phyloP scores from a whole-genome alignment of 2,329 filamentous ascomycete species.

The Colletotrichum cereale region DNA sequence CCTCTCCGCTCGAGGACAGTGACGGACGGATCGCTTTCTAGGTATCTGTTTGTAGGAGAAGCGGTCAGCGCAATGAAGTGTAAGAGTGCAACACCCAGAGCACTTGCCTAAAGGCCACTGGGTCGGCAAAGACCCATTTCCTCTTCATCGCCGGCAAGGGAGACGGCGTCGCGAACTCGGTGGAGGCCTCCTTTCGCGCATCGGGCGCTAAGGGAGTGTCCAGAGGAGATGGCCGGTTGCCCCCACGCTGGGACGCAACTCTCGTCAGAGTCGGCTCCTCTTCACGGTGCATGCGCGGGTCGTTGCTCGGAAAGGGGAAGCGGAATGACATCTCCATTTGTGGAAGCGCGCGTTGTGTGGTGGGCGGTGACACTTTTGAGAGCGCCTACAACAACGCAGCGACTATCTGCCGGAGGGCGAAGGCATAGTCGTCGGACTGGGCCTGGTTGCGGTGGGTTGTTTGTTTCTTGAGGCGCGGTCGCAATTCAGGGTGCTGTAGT shows the following conservation, averaged over 20 bases:
- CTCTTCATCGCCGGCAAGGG: slow-evolving; percentile 52
- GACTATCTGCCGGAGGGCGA: slow-evolving; percentile 28
- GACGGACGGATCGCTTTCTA: slow-evolving; percentile 86
- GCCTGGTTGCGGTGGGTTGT: not conserved
- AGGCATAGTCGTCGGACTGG: slow-evolving; percentile 26
- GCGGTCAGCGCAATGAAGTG: slow-evolving; percentile 4
- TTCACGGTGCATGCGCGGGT: slow-evolving; percentile 52
- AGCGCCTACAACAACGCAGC: slow-evolving; percentile 18
- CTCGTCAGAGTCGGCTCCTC: slow-evolving; percentile 54
- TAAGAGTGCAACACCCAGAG: not conserved
- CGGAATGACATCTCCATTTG: slow-evolving; percentile 54
- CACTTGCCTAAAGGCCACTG: slow-evolving; percentile 66
- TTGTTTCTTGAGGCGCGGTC: not conserved
- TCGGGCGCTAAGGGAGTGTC: slow-evolving; percentile 34
- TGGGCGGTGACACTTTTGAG: slow-evolving; percentile 15
- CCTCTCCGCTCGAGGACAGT: slow-evolving; percentile 79
- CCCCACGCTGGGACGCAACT: slow-evolving; percentile 47
- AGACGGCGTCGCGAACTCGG: slow-evolving; percentile 34
- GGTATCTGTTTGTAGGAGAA: slow-evolving; percentile 65
- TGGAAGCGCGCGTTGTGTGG: slow-evolving; percentile 1
- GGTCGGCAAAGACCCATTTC: slow-evolving; percentile 69
- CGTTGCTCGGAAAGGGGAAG: slow-evolving; percentile 49
- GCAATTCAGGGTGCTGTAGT: not conserved
- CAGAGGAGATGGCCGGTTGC: slow-evolving; percentile 41
- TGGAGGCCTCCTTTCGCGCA: slow-evolving; percentile 32